Conservation (phyloP, 2,329 filamentous ascomycete species). For the Aureobasidium sp. region DNA sequence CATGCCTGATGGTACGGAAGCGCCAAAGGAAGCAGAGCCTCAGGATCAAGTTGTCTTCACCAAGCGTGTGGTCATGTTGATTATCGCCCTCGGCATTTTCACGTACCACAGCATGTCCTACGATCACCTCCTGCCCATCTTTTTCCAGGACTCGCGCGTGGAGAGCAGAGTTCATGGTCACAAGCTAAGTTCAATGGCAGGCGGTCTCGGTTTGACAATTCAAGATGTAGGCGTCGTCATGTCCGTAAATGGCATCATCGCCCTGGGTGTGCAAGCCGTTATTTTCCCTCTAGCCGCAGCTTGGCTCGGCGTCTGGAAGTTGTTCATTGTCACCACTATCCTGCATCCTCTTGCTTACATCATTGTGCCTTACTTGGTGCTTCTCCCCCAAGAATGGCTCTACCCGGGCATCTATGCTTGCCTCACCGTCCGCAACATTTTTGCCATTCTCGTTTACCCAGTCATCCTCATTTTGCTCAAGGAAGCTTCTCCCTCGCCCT, state of each 20-base stretch:
- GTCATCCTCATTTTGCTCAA: constrained; percentile 66
- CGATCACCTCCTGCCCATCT: constrained; percentile 86
- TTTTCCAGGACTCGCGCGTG: constrained; percentile 69
- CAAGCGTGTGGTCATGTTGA: constrained; percentile 63
- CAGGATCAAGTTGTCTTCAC: constrained; percentile 47
- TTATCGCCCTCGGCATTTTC: constrained; percentile 80
- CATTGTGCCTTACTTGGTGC: constrained; percentile 60
- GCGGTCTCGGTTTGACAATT: constrained; percentile 59
- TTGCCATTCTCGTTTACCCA: constrained; percentile 62
- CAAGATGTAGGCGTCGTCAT: constrained; percentile 63
- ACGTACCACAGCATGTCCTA: constrained; percentile 95
- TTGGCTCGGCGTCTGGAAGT: constrained; percentile 59
- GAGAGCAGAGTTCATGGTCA: constrained; percentile 30
- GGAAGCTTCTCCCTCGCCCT: constrained; percentile 58
- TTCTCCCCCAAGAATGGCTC: constrained; percentile 48
- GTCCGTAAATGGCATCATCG: constrained; percentile 63
- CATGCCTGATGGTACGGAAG: constrained; percentile 36
- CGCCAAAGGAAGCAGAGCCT: constrained; percentile 24
- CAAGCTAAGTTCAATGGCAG: constrained; percentile 31
- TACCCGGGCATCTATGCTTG: constrained; percentile 60
- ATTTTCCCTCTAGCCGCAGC: constrained; percentile 61
- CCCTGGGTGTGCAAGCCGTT: constrained; percentile 64
- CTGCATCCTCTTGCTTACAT: constrained; percentile 63
- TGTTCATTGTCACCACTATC: constrained; percentile 58
- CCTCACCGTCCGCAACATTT: constrained; percentile 58